Conservation (phyloP, 2,329 filamentous ascomycete genomes). For the Calonectria hongkongensis region DNA sequence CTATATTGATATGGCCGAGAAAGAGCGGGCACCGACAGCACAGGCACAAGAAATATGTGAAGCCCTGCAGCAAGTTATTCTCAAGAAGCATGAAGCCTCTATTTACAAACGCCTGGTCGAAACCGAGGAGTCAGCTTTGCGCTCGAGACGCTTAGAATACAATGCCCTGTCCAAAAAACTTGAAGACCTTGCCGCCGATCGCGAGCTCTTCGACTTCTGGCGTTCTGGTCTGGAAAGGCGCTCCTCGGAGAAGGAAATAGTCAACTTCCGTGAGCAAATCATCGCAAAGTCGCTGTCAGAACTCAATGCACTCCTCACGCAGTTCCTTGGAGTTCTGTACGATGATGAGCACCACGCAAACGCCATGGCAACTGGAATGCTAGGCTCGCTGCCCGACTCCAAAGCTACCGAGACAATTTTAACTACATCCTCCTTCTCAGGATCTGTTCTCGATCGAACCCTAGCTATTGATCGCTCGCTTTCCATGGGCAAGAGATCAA, state of each 20-base stretch:
- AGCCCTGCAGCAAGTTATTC: conserved; percentile 23
- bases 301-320: conserved; percentile 43
- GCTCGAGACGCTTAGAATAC: conserved; percentile 1
- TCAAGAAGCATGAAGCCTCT: conserved; percentile 33
- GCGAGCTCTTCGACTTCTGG: conserved; percentile 51
- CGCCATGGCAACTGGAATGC: conserved; percentile 44
- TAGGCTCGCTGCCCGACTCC: conserved; percentile 43
- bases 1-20: neutral
- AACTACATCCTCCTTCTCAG: conserved; percentile 1
- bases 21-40: conserved; percentile 16
- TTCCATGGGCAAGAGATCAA: conserved; percentile 45
- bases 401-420: conserved; percentile 21
- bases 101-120: conserved; percentile 8
- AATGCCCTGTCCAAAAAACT: neutral
- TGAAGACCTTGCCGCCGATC: conserved; percentile 31
- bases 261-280: conserved; percentile 47
- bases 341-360: conserved; percentile 43
- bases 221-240: conserved; percentile 40
- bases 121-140: conserved; percentile 28
- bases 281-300: conserved; percentile 44
- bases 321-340: conserved; percentile 43
- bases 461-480: conserved; percentile 42
- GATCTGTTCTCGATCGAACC: conserved; percentile 35
- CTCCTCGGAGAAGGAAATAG: neutral
- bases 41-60: conserved; percentile 26